Evolutionary conservation across 345 rosid genomes (phyloP).

Genomic region (Salix caprea): DNA sequence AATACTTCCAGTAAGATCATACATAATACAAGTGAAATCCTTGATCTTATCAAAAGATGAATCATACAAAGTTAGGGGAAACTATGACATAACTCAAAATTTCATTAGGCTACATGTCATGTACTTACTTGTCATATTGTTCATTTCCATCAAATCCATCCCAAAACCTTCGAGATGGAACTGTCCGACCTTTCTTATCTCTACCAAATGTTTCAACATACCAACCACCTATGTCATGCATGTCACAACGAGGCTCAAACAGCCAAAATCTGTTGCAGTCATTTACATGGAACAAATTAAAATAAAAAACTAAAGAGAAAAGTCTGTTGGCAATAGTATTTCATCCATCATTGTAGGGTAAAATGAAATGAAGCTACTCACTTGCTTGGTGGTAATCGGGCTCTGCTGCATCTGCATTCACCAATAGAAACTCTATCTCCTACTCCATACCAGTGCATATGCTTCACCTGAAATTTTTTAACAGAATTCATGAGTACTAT

Average conservation of each 20-base stretch:
- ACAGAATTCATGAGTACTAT: slow-evolving; percentile 3
- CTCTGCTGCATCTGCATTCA: slow-evolving; percentile 88
- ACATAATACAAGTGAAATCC: neutral
- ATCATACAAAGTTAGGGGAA: neutral
- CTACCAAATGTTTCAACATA: slow-evolving; percentile 86
- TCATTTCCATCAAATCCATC: slow-evolving; percentile 55
- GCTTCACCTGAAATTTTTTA: slow-evolving; percentile 64
- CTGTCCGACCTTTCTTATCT: slow-evolving; percentile 65
- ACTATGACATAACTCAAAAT: neutral
- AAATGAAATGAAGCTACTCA: slow-evolving; percentile 31
- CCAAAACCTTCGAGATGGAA: slow-evolving; percentile 69
- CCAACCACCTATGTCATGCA: slow-evolving; percentile 96
- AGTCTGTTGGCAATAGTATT: neutral
- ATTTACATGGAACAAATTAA: neutral
- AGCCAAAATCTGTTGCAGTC: slow-evolving; percentile 74
- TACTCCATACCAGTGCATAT: slow-evolving; percentile 80
- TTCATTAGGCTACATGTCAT: neutral
- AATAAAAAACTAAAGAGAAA: neutral
- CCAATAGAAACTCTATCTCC: slow-evolving; percentile 70
- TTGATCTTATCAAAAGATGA: neutral
- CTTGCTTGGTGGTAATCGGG: slow-evolving; percentile 91
- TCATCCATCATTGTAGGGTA: neutral
- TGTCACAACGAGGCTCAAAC: slow-evolving; percentile 86
- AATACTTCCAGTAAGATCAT: neutral
- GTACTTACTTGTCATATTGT: slow-evolving; percentile 63